Evolutionary conservation across 75 land plant species (phyloP), one percentile per base, ranked within the genome.

Genomic region (Ceratopteris richardii): DNA sequence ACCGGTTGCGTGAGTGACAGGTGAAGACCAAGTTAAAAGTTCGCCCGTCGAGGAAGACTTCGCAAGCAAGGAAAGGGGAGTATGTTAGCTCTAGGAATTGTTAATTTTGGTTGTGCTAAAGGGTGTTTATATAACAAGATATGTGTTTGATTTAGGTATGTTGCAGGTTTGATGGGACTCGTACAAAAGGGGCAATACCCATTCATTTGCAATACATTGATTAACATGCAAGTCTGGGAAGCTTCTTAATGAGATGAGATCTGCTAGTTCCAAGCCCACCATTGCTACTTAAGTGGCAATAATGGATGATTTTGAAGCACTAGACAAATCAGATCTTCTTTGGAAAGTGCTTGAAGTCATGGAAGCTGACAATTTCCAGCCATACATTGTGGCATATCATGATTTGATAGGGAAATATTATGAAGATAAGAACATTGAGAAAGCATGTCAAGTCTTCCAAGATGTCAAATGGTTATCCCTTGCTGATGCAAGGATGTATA

Each of bases 381-480:
- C 51, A 5, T 21, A 48, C 18, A 48, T 48, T 17, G 51, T 48
- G 4, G 51, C 51, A 6, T 48, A 48, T 48, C 51, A 48, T 48
- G 51, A 48, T 18, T 19, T 48, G 19, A 48, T 48, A 5, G 18
- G 20, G 18, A 11, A 21, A 5, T 48, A 48, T 21, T 11, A 21
- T 48, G 11, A 19, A 4, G 4, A 11, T 18, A 6, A 19, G 6
- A 21, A 9, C 4, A 14, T 48, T 17, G 51, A 48, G 21, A 48
- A 48, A 48, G 51, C 51, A 5, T 48, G 9, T 19, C 51, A 48
- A 48, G 51, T 48, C 4, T 48, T 48, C 18, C 19, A 21, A 13
- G 51, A 18, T 9, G 20, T 48, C 21, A 48, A 48, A 18, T 21
- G 18, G 6, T 48, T 6, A 5, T 48, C 21, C 18, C 51, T 21